phyloP scores from a whole-genome alignment of 495 filamentous ascomycete genomes.

The Tuber melanosporum region DNA sequence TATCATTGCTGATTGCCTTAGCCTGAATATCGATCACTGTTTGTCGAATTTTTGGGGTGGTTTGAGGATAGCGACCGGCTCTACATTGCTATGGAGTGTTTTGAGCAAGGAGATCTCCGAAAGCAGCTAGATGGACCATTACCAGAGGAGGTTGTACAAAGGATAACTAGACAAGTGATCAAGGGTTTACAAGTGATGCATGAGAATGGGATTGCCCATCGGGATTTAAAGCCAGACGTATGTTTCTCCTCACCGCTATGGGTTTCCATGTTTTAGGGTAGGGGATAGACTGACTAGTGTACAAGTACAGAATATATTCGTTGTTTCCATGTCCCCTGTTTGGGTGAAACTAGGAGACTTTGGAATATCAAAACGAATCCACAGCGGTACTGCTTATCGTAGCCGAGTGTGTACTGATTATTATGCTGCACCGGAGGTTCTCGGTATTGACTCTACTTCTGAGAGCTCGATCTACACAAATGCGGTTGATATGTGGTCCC shows the following conservation, averaged over 20 bases:
- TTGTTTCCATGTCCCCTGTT: no score
- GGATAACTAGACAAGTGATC: slow-evolving; percentile 26
- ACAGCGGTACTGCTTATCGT: not conserved
- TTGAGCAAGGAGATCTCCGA: no score
- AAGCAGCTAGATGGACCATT: not conserved
- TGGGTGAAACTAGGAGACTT: slow-evolving; percentile 2
- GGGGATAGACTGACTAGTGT: no score
- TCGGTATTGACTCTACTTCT: not conserved
- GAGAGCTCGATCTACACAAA: slow-evolving; percentile 3
- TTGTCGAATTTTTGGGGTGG: no score
- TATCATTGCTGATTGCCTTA: no score
- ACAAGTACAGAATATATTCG: no score
- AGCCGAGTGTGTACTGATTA: not conserved
- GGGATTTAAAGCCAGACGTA: slow-evolving; percentile 7
- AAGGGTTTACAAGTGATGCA: not conserved
- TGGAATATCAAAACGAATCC: not conserved
- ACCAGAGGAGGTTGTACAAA: not conserved
- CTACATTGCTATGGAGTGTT: no score
- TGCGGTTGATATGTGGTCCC: slow-evolving; percentile 9
- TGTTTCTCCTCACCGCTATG: not conserved
- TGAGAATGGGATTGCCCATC: not conserved
- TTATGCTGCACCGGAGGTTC: slow-evolving; percentile 3
- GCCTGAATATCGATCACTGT: no score
- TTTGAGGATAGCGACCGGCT: no score
- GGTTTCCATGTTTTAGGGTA: no score